Evolutionary conservation across 805 yeast genomes (phyloP).

Genomic region (Candida orba): DNA sequence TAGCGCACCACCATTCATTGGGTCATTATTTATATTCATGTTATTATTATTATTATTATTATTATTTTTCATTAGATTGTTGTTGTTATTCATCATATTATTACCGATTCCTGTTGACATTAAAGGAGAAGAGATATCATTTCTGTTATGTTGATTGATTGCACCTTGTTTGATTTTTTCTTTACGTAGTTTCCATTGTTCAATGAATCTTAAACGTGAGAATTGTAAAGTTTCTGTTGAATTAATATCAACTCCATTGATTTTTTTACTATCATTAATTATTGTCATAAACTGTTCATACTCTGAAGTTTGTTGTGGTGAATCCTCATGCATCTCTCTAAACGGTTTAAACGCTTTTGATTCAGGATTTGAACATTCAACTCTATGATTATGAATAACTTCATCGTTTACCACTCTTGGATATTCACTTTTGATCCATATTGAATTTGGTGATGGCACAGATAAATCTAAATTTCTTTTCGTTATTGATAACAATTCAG

Average conservation of each 20-base stretch:
- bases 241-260: constrained; percentile 20
- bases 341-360: constrained; percentile 36
- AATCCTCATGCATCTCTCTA: constrained; percentile 56
- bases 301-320: constrained; percentile 71
- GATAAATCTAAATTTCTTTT: constrained; percentile 69
- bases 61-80: not conserved
- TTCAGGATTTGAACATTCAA: constrained; percentile 29
- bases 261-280: constrained; percentile 37
- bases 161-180: constrained; percentile 44
- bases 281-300: constrained; percentile 86
- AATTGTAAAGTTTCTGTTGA: constrained; percentile 49
- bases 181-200: constrained; percentile 69
- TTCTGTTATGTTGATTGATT: constrained; percentile 16
- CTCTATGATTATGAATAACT: constrained; percentile 32
- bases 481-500: constrained; percentile 77
- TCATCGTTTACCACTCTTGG: constrained; percentile 32
- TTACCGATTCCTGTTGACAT: constrained; percentile 4
- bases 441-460: constrained; percentile 37
- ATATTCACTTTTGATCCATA: constrained; percentile 20
- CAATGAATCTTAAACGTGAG: constrained; percentile 80
- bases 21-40: no score
- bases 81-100: not conserved
- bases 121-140: constrained; percentile 2
- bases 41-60: not conserved
- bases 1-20: not conserved